A percentile compares a stretch with the other conserved stretches of the same genome.
phyloP scores from a whole-genome alignment of 2,329 filamentous ascomycete species.

The Chaetothyriales sp. region DNA sequence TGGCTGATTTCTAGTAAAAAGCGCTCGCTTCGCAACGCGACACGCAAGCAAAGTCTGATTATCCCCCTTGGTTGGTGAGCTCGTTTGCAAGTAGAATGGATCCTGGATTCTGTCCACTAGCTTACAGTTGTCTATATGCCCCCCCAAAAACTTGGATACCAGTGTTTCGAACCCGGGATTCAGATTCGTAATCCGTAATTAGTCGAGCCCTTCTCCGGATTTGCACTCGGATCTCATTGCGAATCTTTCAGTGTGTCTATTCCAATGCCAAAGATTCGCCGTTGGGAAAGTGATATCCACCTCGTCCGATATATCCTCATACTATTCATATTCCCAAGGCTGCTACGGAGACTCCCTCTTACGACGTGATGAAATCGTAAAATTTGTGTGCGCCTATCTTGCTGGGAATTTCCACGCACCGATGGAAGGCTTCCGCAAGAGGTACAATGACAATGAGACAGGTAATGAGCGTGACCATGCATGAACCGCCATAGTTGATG shows the following conservation, averaged over 20 bases:
- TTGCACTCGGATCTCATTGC: neutral
- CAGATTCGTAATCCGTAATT: neutral
- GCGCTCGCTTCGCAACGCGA: too few relatives aligned
- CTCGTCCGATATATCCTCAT: neutral
- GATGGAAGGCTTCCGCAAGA: constrained; percentile 1
- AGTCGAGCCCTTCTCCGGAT: neutral
- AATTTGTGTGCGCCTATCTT: neutral
- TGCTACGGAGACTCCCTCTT: neutral
- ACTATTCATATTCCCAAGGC: neutral
- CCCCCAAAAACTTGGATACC: neutral
- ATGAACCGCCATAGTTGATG: neutral
- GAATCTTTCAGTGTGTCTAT: too few relatives aligned
- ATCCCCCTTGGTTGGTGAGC: too few relatives aligned
- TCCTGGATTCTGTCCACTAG: too few relatives aligned
- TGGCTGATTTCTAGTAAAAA: too few relatives aligned
- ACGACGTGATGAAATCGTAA: constrained; percentile 3
- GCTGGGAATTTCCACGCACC: constrained; percentile 2
- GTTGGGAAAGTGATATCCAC: neutral
- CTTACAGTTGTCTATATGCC: neutral
- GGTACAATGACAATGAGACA: neutral
- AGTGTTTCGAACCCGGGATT: neutral
- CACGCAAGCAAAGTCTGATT: too few relatives aligned
- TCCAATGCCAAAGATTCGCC: too few relatives aligned
- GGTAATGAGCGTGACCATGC: constrained; percentile 1
- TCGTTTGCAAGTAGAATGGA: too few relatives aligned